Evolutionary conservation across 352 stramenopile species (phyloP).

Genomic region (Plasmopara muralis): DNA sequence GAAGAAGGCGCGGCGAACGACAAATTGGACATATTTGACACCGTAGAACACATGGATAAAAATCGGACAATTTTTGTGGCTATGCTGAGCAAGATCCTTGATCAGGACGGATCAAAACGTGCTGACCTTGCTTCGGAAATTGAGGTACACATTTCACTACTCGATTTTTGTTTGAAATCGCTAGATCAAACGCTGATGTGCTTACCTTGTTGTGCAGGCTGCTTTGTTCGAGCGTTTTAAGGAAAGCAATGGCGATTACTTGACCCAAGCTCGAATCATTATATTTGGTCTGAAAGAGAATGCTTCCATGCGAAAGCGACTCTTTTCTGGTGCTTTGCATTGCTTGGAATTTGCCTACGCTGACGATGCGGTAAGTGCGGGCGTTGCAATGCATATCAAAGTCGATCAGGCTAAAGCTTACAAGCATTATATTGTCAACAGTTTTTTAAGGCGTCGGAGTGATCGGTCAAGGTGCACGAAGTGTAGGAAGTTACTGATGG

Average conservation of each 20-base stretch:
- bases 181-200: constrained; percentile 5
- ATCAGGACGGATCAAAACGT: constrained; percentile 30
- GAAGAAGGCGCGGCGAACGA: constrained; percentile 3
- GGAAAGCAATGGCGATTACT: constrained; percentile 72
- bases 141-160: constrained; percentile 29
- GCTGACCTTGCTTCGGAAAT: constrained; percentile 57
- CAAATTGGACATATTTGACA: constrained; percentile 26
- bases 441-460: constrained; percentile 40
- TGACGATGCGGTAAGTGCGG: constrained; percentile 48
- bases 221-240: constrained; percentile 77
- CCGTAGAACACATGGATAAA: constrained; percentile 43
- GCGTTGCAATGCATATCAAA: neutral
- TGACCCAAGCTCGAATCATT: constrained; percentile 62
- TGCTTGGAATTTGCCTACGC: constrained; percentile 70
- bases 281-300: constrained; percentile 77
- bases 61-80: constrained; percentile 53
- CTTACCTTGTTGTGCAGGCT: constrained; percentile 19
- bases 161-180: neutral
- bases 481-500: constrained; percentile 20
- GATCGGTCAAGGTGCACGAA: constrained; percentile 8
- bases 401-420: neutral
- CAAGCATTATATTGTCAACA: constrained; percentile 12
- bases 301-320: constrained; percentile 46
- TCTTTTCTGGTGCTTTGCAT: constrained; percentile 57
- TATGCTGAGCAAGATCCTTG: constrained; percentile 61